These are phyloP conservation scores for Niveomyces coronatus DNA, from an alignment of 2,329 filamentous ascomycete genomes.

Conservation along the genomic window DNA sequence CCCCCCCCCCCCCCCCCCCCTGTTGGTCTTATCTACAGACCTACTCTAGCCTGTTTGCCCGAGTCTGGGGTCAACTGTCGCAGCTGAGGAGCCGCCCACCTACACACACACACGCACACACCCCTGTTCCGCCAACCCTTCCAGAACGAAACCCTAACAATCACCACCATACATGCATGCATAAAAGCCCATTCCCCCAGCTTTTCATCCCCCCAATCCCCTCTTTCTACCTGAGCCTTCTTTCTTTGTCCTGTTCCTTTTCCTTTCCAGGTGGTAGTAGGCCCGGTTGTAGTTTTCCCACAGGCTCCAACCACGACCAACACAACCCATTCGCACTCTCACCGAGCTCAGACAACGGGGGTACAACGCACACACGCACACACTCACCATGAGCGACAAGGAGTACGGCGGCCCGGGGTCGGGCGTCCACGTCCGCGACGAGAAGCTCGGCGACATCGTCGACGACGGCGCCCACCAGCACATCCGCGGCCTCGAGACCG, in stretches of 20 bases:
- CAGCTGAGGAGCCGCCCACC: neutral
- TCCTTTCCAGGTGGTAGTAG: neutral
- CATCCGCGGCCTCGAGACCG: constrained; percentile 40
- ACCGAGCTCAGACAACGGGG: too few relatives aligned
- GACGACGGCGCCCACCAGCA: constrained; percentile 21
- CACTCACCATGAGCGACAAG: constrained; percentile 10
- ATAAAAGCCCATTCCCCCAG: too few relatives aligned
- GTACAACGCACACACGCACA: neutral
- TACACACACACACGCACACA: neutral
- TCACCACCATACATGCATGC: too few relatives aligned
- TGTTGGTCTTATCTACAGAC: neutral
- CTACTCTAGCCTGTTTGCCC: too few relatives aligned
- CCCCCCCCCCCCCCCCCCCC: too few relatives aligned
- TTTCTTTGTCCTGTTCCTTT: neutral
- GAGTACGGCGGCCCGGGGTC: constrained; percentile 1
- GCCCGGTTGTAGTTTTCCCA: neutral
- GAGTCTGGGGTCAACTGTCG: too few relatives aligned
- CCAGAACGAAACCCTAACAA: too few relatives aligned
- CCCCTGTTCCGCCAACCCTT: neutral
- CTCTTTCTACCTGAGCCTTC: neutral
- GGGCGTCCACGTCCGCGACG: neutral
- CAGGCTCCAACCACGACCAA: neutral
- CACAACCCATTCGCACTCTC: neutral
- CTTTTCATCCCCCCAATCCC: constrained; percentile 1
- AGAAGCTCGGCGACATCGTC: constrained; percentile 7